Base-by-base conservation (phyloP, 139 green algal species). In the Chlamydomonas incerta region DNA sequence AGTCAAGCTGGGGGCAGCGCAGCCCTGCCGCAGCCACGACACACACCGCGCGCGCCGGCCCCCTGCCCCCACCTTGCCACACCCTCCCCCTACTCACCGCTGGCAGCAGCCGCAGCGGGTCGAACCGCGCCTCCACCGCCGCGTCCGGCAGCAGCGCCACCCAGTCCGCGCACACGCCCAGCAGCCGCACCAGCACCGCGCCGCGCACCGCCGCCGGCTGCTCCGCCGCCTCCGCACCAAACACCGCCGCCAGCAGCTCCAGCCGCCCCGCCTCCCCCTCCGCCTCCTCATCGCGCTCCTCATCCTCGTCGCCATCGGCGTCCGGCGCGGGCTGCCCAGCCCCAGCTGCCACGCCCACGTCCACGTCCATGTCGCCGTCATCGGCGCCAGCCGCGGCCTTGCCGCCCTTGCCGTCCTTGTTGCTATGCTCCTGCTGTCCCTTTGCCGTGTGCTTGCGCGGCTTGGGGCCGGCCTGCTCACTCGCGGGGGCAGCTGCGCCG, bases 121-220 rank as follows among this genome's bases (percentile, higher is more conserved):
- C 86, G 15, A 95, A 65, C 62, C 87, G 87, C 15, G 79, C 68
- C 47, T 94, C 92, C 15, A 63, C 79, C 72, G 86, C 81, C 20
- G 91, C 86, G 8, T 86, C 90, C 10, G 91, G 92, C 60, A 94
- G 46, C 31, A 72, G 71, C 41, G 77, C 55, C 41, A 82, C 76
- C 80, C 91, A 93, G 26, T 58, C 34, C 15, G 68, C 58, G 46
- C 94, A 60, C 57, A 73, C 70, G 14, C 37, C 46, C 31, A 76
- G 55, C 71, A 87, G 74, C 67, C 67, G 69, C 57, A 76, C 41
- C 70, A 63, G 5, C 74, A 88, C 50, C 50, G 52, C 70, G 60
- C 65, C 6, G 0, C 50, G n/a, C 4, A 69, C 62, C 20, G 5
- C 23, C 60, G 26, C 29, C 41, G 60, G n/a, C 50, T 68, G 37